Conservation (phyloP, 1,284 basidiomycete genomes). For the Leccinum ponderosum region DNA sequence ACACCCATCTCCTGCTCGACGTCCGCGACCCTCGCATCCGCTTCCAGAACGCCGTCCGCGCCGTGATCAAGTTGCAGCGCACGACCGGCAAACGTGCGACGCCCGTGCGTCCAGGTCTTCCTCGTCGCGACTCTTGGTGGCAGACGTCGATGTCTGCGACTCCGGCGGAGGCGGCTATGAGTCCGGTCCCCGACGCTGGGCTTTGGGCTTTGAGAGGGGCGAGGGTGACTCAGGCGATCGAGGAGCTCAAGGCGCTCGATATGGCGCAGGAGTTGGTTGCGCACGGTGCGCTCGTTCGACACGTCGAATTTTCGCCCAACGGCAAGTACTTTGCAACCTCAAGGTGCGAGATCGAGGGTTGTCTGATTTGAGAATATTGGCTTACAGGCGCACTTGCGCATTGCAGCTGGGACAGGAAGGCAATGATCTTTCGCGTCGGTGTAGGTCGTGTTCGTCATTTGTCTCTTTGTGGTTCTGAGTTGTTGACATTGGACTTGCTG, state of each 20-base stretch:
- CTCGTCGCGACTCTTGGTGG: too few species aligned
- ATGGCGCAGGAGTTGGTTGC: slow-evolving; percentile 50
- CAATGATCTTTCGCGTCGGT: slow-evolving; percentile 34
- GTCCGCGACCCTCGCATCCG: slow-evolving; percentile 27
- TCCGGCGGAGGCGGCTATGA: slow-evolving; percentile 20
- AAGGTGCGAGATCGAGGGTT: slow-evolving; percentile 20
- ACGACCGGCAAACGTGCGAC: slow-evolving; percentile 25
- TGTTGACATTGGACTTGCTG: too few species aligned
- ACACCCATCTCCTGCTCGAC: slow-evolving; percentile 26
- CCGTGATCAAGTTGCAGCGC: slow-evolving; percentile 32
- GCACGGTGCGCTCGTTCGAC: slow-evolving; percentile 37
- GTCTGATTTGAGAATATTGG: neutral
- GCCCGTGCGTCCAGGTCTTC: too few species aligned
- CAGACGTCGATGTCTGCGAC: too few species aligned
- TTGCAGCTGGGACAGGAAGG: slow-evolving; percentile 72
- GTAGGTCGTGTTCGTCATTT: too few species aligned
- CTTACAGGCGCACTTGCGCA: neutral
- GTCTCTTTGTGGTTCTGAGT: too few species aligned
- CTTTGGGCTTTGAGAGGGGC: slow-evolving; percentile 44
- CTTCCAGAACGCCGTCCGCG: slow-evolving; percentile 33
- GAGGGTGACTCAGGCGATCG: slow-evolving; percentile 54
- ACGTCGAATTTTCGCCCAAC: slow-evolving; percentile 40
- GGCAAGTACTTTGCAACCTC: slow-evolving; percentile 40
- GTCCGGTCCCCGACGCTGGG: slow-evolving; percentile 40
- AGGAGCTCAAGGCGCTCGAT: slow-evolving; percentile 55